A percentile compares a stretch with the other conserved stretches of the same genome.
Evolutionary conservation across 2,329 filamentous ascomycete species (phyloP).

Genomic region (Hypoxylon sp.): DNA sequence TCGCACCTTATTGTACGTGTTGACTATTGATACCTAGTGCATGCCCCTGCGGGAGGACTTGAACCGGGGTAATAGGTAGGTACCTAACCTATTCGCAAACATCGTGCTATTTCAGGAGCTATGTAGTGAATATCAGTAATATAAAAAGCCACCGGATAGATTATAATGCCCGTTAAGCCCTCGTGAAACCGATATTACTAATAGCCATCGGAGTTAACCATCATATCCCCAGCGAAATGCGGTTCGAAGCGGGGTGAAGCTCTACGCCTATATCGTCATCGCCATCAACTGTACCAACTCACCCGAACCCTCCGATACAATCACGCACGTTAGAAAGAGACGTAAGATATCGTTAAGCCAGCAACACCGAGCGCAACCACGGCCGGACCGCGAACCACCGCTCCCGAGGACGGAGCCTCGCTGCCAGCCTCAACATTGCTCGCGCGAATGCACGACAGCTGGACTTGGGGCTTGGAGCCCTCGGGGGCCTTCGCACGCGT

Average conservation of each 20-base stretch:
- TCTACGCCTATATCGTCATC: background rate
- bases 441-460: slow-evolving; percentile 45
- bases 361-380: slow-evolving; percentile 4
- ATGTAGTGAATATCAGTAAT: background rate
- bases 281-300: background rate
- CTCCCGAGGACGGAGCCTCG: slow-evolving; percentile 22
- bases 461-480: slow-evolving; percentile 38
- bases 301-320: background rate
- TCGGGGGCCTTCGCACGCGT: slow-evolving; percentile 42
- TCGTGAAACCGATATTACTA: background rate
- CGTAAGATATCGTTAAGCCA: slow-evolving; percentile 2
- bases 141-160: background rate
- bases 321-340: background rate
- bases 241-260: background rate
- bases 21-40: background rate
- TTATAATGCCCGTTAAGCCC: background rate
- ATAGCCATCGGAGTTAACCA: background rate
- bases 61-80: background rate
- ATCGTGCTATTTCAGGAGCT: background rate
- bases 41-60: background rate
- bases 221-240: background rate
- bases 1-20: background rate
- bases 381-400: background rate
- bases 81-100: background rate
- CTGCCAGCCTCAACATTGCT: slow-evolving; percentile 26